Evolutionary conservation across 164 flowering plant genomes (phyloP), one percentile per base, ranked within the genome.

Genomic region (Stephania yunnanensis): DNA sequence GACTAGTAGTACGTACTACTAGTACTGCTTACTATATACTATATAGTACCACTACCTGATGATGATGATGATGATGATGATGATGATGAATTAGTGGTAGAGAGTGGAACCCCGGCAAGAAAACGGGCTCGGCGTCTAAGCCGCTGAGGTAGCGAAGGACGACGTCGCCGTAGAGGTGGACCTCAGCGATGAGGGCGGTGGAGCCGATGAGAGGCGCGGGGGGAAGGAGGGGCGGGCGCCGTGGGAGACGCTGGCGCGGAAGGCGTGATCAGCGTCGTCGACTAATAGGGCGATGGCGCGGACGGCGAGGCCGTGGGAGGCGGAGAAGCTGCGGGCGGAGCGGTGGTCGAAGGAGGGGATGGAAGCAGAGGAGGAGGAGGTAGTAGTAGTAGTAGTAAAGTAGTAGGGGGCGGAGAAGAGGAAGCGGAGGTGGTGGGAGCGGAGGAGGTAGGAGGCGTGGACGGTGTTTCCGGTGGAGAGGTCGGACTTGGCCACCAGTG

Each of bases 321-420:
- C 77, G 68, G 88, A 64, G 81, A 93, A 93, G 52, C 83, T 72
- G 66, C 78, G 80, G 75, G 77, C 88, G 30, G 66, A 50, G 45
- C 81, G 45, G 78, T 70, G 82, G 73, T 80, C 71, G 80, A 91
- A 91, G 74, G 85, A 74, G 67, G 94, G 95, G 71, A 91, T 83
- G 12, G 94, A 72, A 31, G 95, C 86, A 1, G 91, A 77, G n/a
- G 31, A 75, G 13, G 50, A 73, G 31, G 8, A 2, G 74, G 66
- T 71, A 7, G 9, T 1, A 6, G 2, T 81, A 72, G 73, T 58
- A 71, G 89, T 71, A n/a, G 25, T 30, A 87, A 73, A 19, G 94
- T 78, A 91, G 76, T 93, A 93, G 48, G 97, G 92, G n/a, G 97
- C 92, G 44, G 96, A 85, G 88, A 93, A 93, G 75, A 93, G 87